phyloP scores from a whole-genome alignment of 139 green algal species.

The Gonium pectorale region DNA sequence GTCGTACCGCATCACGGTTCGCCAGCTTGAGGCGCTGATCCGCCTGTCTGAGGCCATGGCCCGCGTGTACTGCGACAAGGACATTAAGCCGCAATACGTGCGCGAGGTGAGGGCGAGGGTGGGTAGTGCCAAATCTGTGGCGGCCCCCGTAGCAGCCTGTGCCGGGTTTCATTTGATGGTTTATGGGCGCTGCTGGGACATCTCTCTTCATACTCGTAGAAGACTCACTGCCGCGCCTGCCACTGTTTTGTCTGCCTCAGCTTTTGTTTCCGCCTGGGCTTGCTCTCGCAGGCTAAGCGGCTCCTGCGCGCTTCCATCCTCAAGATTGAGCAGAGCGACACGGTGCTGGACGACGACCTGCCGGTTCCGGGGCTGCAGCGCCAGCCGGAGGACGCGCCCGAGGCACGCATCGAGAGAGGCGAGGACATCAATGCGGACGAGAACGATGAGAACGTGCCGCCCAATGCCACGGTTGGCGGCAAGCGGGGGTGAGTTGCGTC shows the following conservation, averaged over 20 bases:
- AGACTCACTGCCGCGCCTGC: too few relatives aligned
- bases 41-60: slow-evolving; percentile 70
- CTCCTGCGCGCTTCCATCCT: slow-evolving; percentile 94
- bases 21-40: slow-evolving; percentile 97
- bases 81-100: slow-evolving; percentile 64
- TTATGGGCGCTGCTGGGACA: too few relatives aligned
- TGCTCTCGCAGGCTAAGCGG: slow-evolving; percentile 77
- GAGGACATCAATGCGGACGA: not conserved
- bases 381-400: slow-evolving; percentile 43
- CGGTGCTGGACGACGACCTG: slow-evolving; percentile 78
- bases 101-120: slow-evolving; percentile 62
- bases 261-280: too few relatives aligned
- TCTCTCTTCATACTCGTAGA: too few relatives aligned
- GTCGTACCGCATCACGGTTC: slow-evolving; percentile 93
- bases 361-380: slow-evolving; percentile 32
- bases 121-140: too few relatives aligned
- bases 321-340: slow-evolving; percentile 82
- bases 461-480: not conserved
- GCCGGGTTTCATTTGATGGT: too few relatives aligned
- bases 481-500: slow-evolving; percentile 26
- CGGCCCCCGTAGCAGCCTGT: too few relatives aligned
- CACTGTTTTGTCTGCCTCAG: too few relatives aligned
- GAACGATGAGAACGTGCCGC: slow-evolving; percentile 44
- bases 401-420: slow-evolving; percentile 38
- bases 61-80: slow-evolving; percentile 57